Evolutionary conservation across 345 rosid species (phyloP), one percentile per base, ranked within the genome.

Genomic region (Hibiscus tridactylites): DNA sequence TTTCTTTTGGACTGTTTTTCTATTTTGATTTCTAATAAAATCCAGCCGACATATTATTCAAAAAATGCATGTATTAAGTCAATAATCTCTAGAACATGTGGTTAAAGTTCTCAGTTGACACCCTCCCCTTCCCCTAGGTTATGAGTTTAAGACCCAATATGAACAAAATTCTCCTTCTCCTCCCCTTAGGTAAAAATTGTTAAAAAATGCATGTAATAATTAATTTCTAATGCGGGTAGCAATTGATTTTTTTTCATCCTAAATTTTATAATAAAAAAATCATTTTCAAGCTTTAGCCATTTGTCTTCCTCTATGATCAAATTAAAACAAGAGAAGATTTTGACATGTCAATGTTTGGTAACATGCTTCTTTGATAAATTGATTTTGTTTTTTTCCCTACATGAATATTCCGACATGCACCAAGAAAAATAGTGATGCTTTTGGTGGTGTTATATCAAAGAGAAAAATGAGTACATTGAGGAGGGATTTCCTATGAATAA

Each of bases 281-380:
- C 71, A 67, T 67, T 67, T 67, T 67, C 58, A 15, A 0, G 3
- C 70, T 46, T 65, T 65, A 46, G 16, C 56, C 37, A 65, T 24
- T 21, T 65, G 21, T 46, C 58, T 28, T 24, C 57, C 57, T 47
- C 39, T 7, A 15, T 58, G 37, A 35, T 35, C 37, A 35, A 35
- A 66, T 47, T 66, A 46, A 66, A 47, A 26, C 70, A 66, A 47
- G 31, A 47, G 3, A 10, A 49, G 71, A 67, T 67, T 67, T 67
- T 67, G 71, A 67, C 71, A 47, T 49, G 42, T 67, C 71, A 49
- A 28, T 47, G 58, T 28, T 15, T 0, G 42, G 58, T 49, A 67
- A 67, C 71, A 67, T 67, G 71, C 70, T 66, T 67, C 58, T 26
- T 65, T 67, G 39, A 47, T 26, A 65, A 42, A 29, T 49, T 67